A percentile compares a stretch with the other conserved stretches of the same genome.
Evolutionary conservation across 1,284 basidiomycete species (phyloP).

Genomic region (Inonotus hispidus): DNA sequence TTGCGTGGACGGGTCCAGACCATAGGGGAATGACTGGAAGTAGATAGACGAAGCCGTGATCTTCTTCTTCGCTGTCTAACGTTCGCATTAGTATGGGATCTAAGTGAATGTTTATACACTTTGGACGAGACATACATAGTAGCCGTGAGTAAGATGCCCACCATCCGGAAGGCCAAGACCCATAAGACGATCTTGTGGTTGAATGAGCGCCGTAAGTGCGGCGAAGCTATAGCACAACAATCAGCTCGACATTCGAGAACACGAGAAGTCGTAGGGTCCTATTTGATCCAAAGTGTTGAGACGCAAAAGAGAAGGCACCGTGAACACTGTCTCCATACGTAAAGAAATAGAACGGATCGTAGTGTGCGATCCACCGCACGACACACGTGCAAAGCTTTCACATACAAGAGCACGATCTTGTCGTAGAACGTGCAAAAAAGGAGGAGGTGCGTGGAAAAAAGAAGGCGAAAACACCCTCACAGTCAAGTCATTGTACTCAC

Average conservation of each 20-base stretch:
- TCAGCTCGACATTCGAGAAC: not conserved
- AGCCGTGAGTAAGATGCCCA: slow-evolving; percentile 97
- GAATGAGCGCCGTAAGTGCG: slow-evolving; percentile 92
- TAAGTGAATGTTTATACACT: slow-evolving; percentile 19
- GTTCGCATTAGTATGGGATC: slow-evolving; percentile 25
- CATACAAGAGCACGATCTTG: not conserved
- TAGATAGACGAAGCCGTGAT: slow-evolving; percentile 99
- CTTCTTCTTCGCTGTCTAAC: slow-evolving; percentile 95
- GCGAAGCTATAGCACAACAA: slow-evolving; percentile 68
- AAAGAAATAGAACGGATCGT: too few species aligned
- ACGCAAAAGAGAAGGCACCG: not conserved
- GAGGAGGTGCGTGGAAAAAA: slow-evolving; percentile 3
- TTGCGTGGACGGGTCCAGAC: slow-evolving; percentile 79
- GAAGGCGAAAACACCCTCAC: slow-evolving; percentile 3
- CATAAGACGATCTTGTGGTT: slow-evolving; percentile 99
- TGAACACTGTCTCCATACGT: not conserved
- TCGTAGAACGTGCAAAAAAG: not conserved
- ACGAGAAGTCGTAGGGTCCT: not conserved
- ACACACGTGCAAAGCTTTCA: not conserved
- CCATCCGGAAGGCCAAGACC: slow-evolving; percentile 98
- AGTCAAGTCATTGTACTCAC: slow-evolving; percentile 29
- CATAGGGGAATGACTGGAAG: slow-evolving; percentile 99
- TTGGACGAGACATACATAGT: slow-evolving; percentile 64
- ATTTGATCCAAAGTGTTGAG: not conserved
- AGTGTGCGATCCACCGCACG: too few species aligned